Percentiles rank a stretch among this genome's conserved stretches.
Conservation (phyloP, 768 basidiomycete genomes). For the Macrolepiota dolichaula region DNA sequence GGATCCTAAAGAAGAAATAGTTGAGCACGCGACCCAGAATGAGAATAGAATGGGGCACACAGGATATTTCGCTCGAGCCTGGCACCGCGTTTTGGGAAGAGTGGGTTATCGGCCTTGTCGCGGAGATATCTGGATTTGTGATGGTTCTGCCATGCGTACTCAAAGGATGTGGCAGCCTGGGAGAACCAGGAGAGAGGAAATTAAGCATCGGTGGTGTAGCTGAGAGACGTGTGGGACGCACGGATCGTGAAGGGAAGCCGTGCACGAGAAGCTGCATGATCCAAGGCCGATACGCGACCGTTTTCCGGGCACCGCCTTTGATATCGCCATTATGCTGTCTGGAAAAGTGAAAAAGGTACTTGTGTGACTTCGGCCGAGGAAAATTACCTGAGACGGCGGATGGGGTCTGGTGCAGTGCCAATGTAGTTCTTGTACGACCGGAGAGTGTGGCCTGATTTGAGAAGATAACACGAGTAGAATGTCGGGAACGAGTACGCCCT, state of each 20-base stretch:
- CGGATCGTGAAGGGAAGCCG: slow-evolving; percentile 73
- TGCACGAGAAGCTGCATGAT: slow-evolving; percentile 84
- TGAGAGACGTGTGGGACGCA: slow-evolving; percentile 19
- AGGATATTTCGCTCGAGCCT: slow-evolving; percentile 42
- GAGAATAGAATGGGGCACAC: slow-evolving; percentile 30
- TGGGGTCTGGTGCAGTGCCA: slow-evolving; percentile 68
- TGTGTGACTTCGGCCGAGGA: background rate
- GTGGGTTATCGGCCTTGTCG: slow-evolving; percentile 33
- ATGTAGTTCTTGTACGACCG: slow-evolving; percentile 67
- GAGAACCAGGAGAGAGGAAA: background rate
- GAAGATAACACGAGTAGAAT: slow-evolving; percentile 83
- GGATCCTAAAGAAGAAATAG: slow-evolving; percentile 39
- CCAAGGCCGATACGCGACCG: slow-evolving; percentile 62
- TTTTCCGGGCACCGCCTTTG: slow-evolving; percentile 67
- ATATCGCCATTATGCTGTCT: slow-evolving; percentile 85
- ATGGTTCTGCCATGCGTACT: slow-evolving; percentile 87
- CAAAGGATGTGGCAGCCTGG: slow-evolving; percentile 72
- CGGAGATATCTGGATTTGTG: slow-evolving; percentile 64
- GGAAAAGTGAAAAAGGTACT: background rate
- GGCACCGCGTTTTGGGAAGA: slow-evolving; percentile 32
- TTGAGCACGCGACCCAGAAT: slow-evolving; percentile 4
- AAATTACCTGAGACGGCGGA: slow-evolving; percentile 54
- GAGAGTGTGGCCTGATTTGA: slow-evolving; percentile 61
- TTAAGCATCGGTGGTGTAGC: background rate
- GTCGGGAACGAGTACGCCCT: slow-evolving; percentile 47